These are phyloP conservation scores for Xylariaceae sp. DNA, from an alignment of 2,329 filamentous ascomycete species.

Conservation along the genomic window DNA sequence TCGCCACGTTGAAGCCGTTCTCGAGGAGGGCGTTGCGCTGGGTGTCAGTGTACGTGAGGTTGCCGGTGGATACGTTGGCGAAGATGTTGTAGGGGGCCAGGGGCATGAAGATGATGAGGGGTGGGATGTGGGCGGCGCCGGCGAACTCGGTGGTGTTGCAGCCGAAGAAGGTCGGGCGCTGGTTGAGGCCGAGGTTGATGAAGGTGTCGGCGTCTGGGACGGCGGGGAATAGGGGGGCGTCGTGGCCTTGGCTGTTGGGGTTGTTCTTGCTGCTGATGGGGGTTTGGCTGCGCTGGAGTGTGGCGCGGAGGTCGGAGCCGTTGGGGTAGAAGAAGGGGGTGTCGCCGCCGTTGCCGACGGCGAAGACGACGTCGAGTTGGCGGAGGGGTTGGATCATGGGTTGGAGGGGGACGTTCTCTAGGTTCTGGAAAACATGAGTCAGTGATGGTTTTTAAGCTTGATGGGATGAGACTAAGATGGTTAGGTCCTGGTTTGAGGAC, in stretches of 20 bases:
- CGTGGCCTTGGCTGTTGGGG: slow-evolving; percentile 39
- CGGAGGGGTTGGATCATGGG: slow-evolving; percentile 71
- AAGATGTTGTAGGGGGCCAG: slow-evolving; percentile 72
- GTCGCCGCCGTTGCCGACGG: slow-evolving; percentile 72
- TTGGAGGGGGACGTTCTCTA: slow-evolving; percentile 73
- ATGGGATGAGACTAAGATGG: not conserved
- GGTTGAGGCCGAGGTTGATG: slow-evolving; percentile 70
- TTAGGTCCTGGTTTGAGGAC: too few species aligned
- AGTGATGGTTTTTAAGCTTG: not conserved
- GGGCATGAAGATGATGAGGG: slow-evolving; percentile 81
- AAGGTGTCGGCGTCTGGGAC: slow-evolving; percentile 73
- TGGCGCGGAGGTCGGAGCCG: slow-evolving; percentile 67
- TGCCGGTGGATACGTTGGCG: slow-evolving; percentile 77
- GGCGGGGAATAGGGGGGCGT: slow-evolving; percentile 63
- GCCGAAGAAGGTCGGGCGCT: slow-evolving; percentile 72
- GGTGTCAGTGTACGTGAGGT: slow-evolving; percentile 55
- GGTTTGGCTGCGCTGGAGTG: slow-evolving; percentile 61
- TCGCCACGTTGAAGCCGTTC: slow-evolving; percentile 84
- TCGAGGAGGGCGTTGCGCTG: slow-evolving; percentile 74
- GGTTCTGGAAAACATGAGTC: slow-evolving; percentile 38
- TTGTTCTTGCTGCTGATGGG: slow-evolving; percentile 24
- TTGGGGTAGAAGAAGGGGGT: slow-evolving; percentile 67
- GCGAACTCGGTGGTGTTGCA: slow-evolving; percentile 61
- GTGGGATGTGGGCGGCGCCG: slow-evolving; percentile 37
- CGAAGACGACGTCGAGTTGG: slow-evolving; percentile 73